Percentiles rank a stretch among this genome's conserved stretches.
phyloP scores from a whole-genome alignment of 768 basidiomycete genomes.

The Fistulinella prunicolor region DNA sequence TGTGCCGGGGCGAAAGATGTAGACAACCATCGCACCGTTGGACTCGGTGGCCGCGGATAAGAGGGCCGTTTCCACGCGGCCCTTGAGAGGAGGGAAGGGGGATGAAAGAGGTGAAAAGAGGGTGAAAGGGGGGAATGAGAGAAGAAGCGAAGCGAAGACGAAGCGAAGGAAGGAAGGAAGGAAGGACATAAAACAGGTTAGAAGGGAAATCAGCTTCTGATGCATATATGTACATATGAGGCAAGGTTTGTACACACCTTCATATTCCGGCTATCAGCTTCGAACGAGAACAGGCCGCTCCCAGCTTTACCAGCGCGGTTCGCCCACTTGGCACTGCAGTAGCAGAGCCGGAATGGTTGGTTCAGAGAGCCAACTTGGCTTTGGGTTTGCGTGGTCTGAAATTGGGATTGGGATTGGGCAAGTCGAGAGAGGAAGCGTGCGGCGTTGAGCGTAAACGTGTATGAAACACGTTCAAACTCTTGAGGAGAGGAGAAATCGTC shows the following conservation, averaged over 20 bases:
- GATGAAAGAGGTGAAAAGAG: background rate
- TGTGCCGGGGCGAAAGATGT: slow-evolving; percentile 22
- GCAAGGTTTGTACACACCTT: slow-evolving; percentile 14
- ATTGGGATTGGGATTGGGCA: slow-evolving; percentile 4
- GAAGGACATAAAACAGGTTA: too few species aligned
- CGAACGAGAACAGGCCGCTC: slow-evolving; percentile 12
- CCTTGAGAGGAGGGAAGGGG: slow-evolving; percentile 8
- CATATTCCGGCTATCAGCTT: slow-evolving; percentile 23
- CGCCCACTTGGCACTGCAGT: slow-evolving; percentile 26
- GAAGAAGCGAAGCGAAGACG: background rate
- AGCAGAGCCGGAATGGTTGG: slow-evolving; percentile 25
- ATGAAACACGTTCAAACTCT: slow-evolving; percentile 26
- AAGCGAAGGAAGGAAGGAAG: too few species aligned
- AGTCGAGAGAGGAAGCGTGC: slow-evolving; percentile 21
- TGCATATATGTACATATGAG: too few species aligned
- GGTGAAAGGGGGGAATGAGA: background rate
- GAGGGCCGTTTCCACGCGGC: slow-evolving; percentile 20
- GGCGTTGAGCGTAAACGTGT: slow-evolving; percentile 24
- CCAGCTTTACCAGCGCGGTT: slow-evolving; percentile 15
- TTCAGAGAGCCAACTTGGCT: background rate
- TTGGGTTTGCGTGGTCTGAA: too few species aligned
- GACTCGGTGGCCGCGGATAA: slow-evolving; percentile 16
- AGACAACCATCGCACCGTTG: slow-evolving; percentile 8
- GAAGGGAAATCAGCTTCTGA: too few species aligned
- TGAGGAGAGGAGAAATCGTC: slow-evolving; percentile 20